Evolutionary conservation across 2,329 filamentous ascomycete species (phyloP).

Genomic region (Pseudocercospora fuligena): DNA sequence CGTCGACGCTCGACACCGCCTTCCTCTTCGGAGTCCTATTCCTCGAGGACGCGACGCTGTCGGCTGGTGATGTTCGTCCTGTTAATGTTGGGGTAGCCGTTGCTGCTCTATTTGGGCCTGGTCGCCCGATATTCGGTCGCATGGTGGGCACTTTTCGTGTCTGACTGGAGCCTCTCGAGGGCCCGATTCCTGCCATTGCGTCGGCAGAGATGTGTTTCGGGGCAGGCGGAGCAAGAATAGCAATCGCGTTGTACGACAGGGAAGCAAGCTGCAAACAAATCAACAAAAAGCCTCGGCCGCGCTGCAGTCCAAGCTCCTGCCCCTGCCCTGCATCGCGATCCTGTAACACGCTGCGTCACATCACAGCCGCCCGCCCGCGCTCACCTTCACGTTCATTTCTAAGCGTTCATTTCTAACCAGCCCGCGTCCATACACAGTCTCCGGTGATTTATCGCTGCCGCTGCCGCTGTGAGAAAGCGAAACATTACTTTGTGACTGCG

Average conservation of each 20-base stretch:
- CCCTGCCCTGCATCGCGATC: not conserved
- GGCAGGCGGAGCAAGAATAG: conserved; percentile 1
- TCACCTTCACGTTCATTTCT: not conserved
- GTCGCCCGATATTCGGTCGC: conserved; percentile 57
- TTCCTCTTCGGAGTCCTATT: conserved; percentile 75
- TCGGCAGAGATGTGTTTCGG: conserved; percentile 2
- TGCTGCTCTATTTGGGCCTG: conserved; percentile 47
- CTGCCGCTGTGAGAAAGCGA: too few species aligned
- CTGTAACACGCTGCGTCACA: not conserved
- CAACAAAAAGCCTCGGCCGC: not conserved
- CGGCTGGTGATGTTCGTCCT: conserved; percentile 70
- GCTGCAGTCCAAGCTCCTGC: conserved; percentile 2
- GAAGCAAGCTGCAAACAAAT: conserved; percentile 5
- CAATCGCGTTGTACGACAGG: conserved; percentile 3
- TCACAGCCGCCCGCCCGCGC: not conserved
- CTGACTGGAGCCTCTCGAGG: conserved; percentile 23
- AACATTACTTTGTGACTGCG: too few species aligned
- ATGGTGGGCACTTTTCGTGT: conserved; percentile 46
- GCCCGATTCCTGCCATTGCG: conserved; percentile 19
- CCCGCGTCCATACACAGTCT: too few species aligned
- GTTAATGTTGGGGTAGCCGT: conserved; percentile 52
- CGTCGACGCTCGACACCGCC: conserved; percentile 71
- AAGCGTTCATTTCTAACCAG: too few species aligned
- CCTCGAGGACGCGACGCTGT: conserved; percentile 66
- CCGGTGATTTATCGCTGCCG: too few species aligned